Evolutionary conservation across 2,329 filamentous ascomycete species (phyloP), one percentile per base, ranked within the genome.

Genomic region (Alternaria angustiovoidea): DNA sequence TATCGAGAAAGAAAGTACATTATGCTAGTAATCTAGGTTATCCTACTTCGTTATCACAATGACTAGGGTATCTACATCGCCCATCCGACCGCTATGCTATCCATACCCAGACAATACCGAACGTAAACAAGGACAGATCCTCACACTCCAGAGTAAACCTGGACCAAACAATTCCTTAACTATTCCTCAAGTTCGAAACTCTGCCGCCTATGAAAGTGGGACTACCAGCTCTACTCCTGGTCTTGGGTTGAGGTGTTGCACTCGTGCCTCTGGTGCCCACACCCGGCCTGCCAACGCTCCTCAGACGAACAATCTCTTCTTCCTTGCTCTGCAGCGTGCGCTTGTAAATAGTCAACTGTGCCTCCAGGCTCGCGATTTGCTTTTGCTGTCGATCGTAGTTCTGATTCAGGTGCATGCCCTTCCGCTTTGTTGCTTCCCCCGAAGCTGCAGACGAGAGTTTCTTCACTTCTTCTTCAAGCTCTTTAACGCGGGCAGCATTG

Each of bases 201-300:
- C 70, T 57, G 20, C 71, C 66, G 2, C 68, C 64, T 34, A 62
- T 30, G 7, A 60, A 28, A 36, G 32, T 60, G 14, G 75, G 75
- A 66, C 75, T 77, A 7, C 62, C 70, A 14, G 73, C 75, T 38
- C 75, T 65, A 30, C 64, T 69, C 9, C 69, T 65, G 1, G 67
- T 62, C 36, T 69, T 71, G 7, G 74, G 73, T 30, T 71, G 67
- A 0, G 75, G 70, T 18, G 74, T 75, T 7, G 67, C 68, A 57
- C 74, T 77, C 18, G 67, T 64, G 7, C 61, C 73, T 4, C 75
- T 56, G 0, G 74, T 78, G 1, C 74, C 70, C 7, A 72, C 68
- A 1, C 70, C 74, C 9, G 65, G 54, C 24, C 71, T 66, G 2
- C 66, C 63, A 26, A 57, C 49, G 32, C 49, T 68, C 56, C 68